Evolutionary conservation across 108 stramenopile genomes (phyloP).

Genomic region (Skeletonema marinoi): DNA sequence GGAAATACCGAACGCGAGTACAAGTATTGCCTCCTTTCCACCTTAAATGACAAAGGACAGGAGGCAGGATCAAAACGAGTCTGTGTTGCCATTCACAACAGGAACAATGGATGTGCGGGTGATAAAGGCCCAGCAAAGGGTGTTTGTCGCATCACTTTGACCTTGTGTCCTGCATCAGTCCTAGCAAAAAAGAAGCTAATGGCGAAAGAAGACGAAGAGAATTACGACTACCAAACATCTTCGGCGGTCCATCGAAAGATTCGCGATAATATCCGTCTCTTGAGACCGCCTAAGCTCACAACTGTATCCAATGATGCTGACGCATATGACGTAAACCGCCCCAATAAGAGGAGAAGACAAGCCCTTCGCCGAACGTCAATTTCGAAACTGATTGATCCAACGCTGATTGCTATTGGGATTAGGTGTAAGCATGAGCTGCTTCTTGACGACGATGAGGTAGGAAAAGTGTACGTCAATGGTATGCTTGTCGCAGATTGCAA

Average conservation of each 20-base stretch:
- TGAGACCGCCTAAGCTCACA: constrained; percentile 35
- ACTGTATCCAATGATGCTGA: constrained; percentile 7
- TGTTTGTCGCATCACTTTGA: constrained; percentile 42
- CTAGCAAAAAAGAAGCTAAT: constrained; percentile 41
- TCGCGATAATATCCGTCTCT: constrained; percentile 28
- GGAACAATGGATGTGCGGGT: neutral
- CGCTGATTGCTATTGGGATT: constrained; percentile 48
- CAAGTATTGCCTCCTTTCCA: constrained; percentile 39
- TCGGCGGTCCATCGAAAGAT: constrained; percentile 40
- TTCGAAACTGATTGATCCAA: constrained; percentile 38
- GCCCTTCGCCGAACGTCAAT: constrained; percentile 32
- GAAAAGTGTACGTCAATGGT: constrained; percentile 75
- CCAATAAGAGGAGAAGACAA: constrained; percentile 10
- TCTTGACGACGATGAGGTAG: constrained; percentile 66
- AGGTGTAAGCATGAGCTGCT: constrained; percentile 72
- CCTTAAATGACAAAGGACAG: constrained; percentile 37
- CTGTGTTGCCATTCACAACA: constrained; percentile 44
- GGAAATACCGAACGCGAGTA: constrained; percentile 46
- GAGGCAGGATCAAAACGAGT: constrained; percentile 34
- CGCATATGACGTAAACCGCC: neutral
- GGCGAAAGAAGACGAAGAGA: constrained; percentile 24
- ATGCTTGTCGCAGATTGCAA: constrained; percentile 57
- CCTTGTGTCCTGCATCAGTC: constrained; percentile 36
- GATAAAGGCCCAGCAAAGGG: constrained; percentile 37
- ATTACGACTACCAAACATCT: constrained; percentile 1